Evolutionary conservation across 2,329 filamentous ascomycete species (phyloP), one percentile per base, ranked within the genome.

Genomic region (Aspergillus floridensis): DNA sequence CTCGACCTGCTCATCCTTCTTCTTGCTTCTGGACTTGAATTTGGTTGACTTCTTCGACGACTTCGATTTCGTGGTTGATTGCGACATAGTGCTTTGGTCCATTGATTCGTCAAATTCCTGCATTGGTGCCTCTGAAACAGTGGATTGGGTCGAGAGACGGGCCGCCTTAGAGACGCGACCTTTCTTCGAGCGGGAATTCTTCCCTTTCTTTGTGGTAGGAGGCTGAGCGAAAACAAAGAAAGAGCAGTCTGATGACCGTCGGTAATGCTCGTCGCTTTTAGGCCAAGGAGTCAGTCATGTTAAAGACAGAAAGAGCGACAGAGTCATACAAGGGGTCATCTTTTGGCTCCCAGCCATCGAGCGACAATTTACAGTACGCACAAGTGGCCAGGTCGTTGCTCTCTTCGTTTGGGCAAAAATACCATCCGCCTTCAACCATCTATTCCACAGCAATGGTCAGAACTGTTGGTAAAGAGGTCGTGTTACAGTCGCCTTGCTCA

Each of bases 381-480:
- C 95, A 99, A 11, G 90, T 95, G 10, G 91, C 91, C 78, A 93
- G 91, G 74, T 99, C 95, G 65, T 95, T 88, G 12, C 88, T 91
- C 48, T 93, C 92, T 48, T 85, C 79, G 5, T 86, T 91, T 0
- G 95, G 93, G 24, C 92, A 96, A 76, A 93, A 97, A 72, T 90
- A 92, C 93, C 93, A 99, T 11, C 95, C 95, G 29, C 92, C 91
- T 65, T 93, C 91, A 35, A 91, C 91, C 79, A 98, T 88, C 87
- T 95, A 68, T 57, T n/a, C 16, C 19, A 19, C 38, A 44, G n/a
- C 38, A 44, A 8, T 35, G 26, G 38, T 44, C 38, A 44, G 38
- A 16, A 8, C n/a, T 44, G 38, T 6, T 7, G 38, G 14, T 19
- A 19, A 57, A 14, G 65, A 66, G 29, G 21, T 44, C 26, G 16